Evolutionary conservation across 1,139 yeast species (phyloP).

Genomic region (Magnusiomyces paraingens): DNA sequence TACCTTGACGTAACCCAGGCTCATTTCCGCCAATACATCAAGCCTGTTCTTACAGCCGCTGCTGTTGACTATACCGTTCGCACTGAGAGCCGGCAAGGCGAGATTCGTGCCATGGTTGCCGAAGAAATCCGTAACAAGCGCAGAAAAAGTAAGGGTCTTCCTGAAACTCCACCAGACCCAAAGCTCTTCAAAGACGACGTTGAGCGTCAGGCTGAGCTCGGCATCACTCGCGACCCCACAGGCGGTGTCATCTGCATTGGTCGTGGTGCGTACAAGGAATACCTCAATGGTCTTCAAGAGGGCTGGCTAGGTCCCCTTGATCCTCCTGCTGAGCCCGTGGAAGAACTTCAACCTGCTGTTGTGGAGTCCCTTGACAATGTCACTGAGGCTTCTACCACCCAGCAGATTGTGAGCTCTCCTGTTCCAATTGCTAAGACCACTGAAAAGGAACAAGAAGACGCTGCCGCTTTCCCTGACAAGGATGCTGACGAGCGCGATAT

Average conservation of each 20-base stretch:
- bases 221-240: conserved; percentile 27
- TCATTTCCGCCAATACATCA: conserved; percentile 71
- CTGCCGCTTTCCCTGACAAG: conserved; percentile 23
- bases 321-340: conserved; percentile 6
- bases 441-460: conserved; percentile 16
- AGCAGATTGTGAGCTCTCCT: neutral
- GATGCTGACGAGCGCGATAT: conserved; percentile 22
- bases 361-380: conserved; percentile 4
- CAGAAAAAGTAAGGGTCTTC: conserved; percentile 33
- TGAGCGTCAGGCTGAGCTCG: conserved; percentile 26
- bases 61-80: conserved; percentile 80
- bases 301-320: conserved; percentile 91
- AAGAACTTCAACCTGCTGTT: neutral
- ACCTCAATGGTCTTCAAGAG: conserved; percentile 83
- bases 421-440: conserved; percentile 1
- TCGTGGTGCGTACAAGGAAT: conserved; percentile 93
- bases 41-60: conserved; percentile 80
- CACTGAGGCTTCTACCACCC: conserved; percentile 16
- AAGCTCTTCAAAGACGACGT: conserved; percentile 25
- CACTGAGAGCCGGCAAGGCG: conserved; percentile 76
- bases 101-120: conserved; percentile 75
- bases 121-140: conserved; percentile 71
- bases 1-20: conserved; percentile 69
- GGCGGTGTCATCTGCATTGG: conserved; percentile 94
- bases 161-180: conserved; percentile 23